Evolutionary conservation across 2,329 filamentous ascomycete genomes (phyloP).

Genomic region (Aspergillus viridinutans): DNA sequence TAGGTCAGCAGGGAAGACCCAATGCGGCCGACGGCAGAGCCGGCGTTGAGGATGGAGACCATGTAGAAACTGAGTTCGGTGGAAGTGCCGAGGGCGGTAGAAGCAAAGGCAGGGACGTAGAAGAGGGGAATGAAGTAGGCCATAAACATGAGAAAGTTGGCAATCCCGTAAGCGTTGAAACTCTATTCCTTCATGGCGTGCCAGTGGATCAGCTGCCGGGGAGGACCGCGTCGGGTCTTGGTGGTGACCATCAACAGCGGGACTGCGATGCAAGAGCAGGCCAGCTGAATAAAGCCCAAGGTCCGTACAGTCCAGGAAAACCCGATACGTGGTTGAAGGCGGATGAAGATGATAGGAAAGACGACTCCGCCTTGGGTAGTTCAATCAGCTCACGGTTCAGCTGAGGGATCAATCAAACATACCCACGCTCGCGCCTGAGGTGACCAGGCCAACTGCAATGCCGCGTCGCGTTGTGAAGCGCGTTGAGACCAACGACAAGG

Average conservation of each 20-base stretch:
- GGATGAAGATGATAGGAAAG: slow-evolving; percentile 10
- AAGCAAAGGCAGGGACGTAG: slow-evolving; percentile 3
- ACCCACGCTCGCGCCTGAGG: slow-evolving; percentile 39
- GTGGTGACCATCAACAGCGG: slow-evolving; percentile 3
- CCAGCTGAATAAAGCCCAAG: slow-evolving; percentile 8
- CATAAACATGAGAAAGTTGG: slow-evolving; percentile 8
- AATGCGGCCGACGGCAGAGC: slow-evolving; percentile 2
- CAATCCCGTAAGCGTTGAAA: slow-evolving; percentile 1
- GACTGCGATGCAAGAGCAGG: slow-evolving; percentile 3
- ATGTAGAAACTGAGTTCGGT: slow-evolving; percentile 4
- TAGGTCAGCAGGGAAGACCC: background rate
- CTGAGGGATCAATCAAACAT: background rate
- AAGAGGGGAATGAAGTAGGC: slow-evolving; percentile 8
- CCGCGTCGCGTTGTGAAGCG: slow-evolving; percentile 53
- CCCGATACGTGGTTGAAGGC: slow-evolving; percentile 1
- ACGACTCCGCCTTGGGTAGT: slow-evolving; percentile 2
- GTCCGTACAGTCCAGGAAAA: slow-evolving; percentile 6
- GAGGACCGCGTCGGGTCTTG: background rate
- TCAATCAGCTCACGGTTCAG: background rate
- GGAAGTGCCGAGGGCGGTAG: background rate
- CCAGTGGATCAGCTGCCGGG: slow-evolving; percentile 6
- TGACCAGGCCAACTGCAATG: slow-evolving; percentile 52
- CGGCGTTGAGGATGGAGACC: slow-evolving; percentile 3
- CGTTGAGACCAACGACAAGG: slow-evolving; percentile 56
- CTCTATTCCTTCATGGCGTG: slow-evolving; percentile 1